Base-by-base conservation (phyloP, 768 basidiomycete species). In the Cubamyces lactineus region DNA sequence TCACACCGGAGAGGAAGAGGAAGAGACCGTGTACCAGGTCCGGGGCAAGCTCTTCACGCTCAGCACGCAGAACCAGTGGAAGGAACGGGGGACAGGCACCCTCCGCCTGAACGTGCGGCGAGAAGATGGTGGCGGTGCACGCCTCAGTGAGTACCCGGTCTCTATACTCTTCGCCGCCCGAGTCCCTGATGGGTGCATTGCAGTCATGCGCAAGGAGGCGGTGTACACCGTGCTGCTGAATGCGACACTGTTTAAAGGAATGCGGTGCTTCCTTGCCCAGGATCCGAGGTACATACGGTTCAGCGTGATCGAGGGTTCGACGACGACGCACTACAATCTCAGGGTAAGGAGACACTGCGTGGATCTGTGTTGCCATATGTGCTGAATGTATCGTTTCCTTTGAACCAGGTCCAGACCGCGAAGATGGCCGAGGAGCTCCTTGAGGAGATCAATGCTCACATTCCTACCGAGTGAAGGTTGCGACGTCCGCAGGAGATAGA, bases 141-240 rank as follows among this genome's bases (percentile, higher is more conserved):
- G 91, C 46, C 76, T 92, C 51, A 80, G 91, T 90, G 71, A 43
- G 80, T 74, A 57, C 41, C 62, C 64, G 46, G 24, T 28, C 13
- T 23, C 40, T 19, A 53, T 15, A 38, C 46, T 24, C 34, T 15
- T 34, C n/a, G n/a, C 50, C 21, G 19, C 55, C 42, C 62, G 69
- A 46, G 72, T 28, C 40, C 30, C 51, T 51, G 53, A 16, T 13
- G 53, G 24, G 51, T 54, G 50, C 41, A 38, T 17, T 60, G 3
- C 66, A 92, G 91, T 93, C 19, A 92, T 93, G 90, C 83, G 91
- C 63, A 92, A 92, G 72, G 91, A 93, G 67, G 91, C 90, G 0
- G 91, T 92, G 19, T 88, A 86, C 70, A 80, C 88, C 2, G 73
- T 92, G 54, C 70, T 93, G 59, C 78, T 93, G 46, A 93, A 93